Evolutionary conservation across 108 stramenopile genomes (phyloP).

Genomic region (Seminavis robusta): DNA sequence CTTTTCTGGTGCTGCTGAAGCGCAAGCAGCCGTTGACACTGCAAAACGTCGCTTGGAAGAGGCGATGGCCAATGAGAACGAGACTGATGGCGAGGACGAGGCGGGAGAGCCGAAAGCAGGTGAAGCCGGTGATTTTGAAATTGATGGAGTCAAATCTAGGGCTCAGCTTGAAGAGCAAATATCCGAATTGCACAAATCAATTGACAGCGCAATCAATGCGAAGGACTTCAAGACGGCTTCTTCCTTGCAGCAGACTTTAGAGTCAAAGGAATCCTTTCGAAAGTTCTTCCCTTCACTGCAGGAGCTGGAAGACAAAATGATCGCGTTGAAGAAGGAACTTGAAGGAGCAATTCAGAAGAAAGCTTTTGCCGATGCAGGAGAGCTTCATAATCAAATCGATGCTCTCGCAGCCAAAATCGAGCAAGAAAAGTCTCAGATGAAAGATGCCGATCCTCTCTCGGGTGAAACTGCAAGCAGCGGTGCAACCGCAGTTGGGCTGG

Average conservation of each 20-base stretch:
- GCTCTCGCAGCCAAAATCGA: slow-evolving; percentile 46
- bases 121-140: slow-evolving; percentile 14
- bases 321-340: slow-evolving; percentile 34
- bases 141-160: slow-evolving; percentile 52
- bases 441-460: slow-evolving; percentile 9
- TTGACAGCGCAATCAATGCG: slow-evolving; percentile 54
- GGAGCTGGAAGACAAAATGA: slow-evolving; percentile 53
- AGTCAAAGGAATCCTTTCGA: slow-evolving; percentile 54
- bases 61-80: slow-evolving; percentile 31
- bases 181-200: slow-evolving; percentile 20
- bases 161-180: slow-evolving; percentile 71
- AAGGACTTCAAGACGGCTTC: slow-evolving; percentile 62
- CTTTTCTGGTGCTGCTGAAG: slow-evolving; percentile 64
- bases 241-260: slow-evolving; percentile 54
- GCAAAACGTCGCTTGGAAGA: slow-evolving; percentile 52
- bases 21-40: slow-evolving; percentile 50
- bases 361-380: slow-evolving; percentile 55
- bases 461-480: neutral
- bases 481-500: slow-evolving; percentile 8
- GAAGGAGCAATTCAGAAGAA: slow-evolving; percentile 57
- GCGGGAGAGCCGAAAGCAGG: slow-evolving; percentile 2
- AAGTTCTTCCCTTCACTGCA: slow-evolving; percentile 64
- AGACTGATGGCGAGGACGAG: slow-evolving; percentile 9
- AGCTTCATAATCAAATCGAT: slow-evolving; percentile 58
- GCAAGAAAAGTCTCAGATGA: slow-evolving; percentile 29